These are phyloP conservation scores for Amaranthus tricolor DNA, from an alignment of 179 eudicot genomes.

Conservation along the genomic window DNA sequence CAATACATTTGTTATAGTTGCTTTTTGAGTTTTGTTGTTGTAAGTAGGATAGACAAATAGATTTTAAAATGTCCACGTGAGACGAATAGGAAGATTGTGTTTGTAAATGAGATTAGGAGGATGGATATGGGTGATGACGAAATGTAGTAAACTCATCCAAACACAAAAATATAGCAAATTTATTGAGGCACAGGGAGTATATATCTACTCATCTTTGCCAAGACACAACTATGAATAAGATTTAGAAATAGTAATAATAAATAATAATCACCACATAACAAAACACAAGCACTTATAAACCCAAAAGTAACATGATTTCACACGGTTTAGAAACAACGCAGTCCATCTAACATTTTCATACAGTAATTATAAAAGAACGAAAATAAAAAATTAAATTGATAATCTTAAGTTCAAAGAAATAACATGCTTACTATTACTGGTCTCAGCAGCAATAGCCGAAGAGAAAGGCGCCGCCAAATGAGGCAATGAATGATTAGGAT, in stretches of 20 bases:
- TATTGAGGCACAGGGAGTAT: no score
- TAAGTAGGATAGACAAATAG: no score
- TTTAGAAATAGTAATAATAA: no score
- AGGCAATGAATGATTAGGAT: neutral
- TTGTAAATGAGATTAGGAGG: no score
- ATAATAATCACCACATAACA: neutral
- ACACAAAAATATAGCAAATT: neutral
- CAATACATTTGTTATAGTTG: no score
- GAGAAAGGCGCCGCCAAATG: constrained; percentile 23
- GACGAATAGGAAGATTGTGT: no score
- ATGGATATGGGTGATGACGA: neutral
- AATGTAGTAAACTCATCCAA: neutral
- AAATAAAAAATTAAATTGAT: neutral
- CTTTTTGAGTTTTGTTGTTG: no score
- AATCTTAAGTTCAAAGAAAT: neutral
- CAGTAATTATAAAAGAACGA: no score
- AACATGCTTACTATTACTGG: constrained; percentile 4
- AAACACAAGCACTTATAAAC: neutral
- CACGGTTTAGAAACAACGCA: neutral
- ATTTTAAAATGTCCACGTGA: no score
- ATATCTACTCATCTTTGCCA: no score
- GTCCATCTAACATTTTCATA: neutral
- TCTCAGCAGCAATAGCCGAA: constrained; percentile 15
- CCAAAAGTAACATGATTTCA: neutral
- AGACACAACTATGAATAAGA: no score